Evolutionary conservation across 2,329 filamentous ascomycete genomes (phyloP).

Genomic region (Aspergillus phoenicis): DNA sequence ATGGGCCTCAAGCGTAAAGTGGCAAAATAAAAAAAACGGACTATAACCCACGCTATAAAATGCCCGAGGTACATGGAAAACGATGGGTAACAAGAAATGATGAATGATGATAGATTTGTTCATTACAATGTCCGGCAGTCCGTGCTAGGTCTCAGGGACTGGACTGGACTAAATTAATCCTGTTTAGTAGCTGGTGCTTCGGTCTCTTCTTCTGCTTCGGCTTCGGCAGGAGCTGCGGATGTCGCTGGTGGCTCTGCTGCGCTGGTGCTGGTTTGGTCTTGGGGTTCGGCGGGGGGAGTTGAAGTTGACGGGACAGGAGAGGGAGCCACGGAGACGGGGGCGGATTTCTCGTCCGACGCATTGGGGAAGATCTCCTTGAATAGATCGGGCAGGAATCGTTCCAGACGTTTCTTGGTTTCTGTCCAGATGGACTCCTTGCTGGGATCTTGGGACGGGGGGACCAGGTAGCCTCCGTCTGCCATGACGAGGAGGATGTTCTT

Average conservation of each 20-base stretch:
- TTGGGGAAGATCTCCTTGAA: conserved; percentile 60
- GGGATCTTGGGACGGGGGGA: conserved; percentile 62
- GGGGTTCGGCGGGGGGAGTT: not conserved
- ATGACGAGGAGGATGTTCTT: conserved; percentile 97
- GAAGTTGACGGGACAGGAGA: not conserved
- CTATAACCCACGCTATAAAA: conserved; percentile 19
- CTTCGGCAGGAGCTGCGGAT: not conserved
- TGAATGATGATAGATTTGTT: not conserved
- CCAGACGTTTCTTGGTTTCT: conserved; percentile 63
- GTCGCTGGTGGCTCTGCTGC: not conserved
- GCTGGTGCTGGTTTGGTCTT: conserved; percentile 5
- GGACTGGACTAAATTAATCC: not conserved
- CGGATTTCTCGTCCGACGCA: not conserved
- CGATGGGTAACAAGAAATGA: not conserved
- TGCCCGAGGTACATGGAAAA: conserved; percentile 16
- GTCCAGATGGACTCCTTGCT: conserved; percentile 59
- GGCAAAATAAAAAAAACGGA: not conserved
- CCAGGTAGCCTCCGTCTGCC: conserved; percentile 83
- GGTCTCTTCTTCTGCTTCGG: not conserved
- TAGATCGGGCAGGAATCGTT: conserved; percentile 62
- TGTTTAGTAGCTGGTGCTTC: not conserved
- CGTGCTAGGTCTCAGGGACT: not conserved
- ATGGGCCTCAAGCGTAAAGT: too few species aligned
- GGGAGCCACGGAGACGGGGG: not conserved
- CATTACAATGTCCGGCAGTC: not conserved